Base-by-base conservation (phyloP, 129 eudicot genomes). In the Escallonia herrerae region DNA sequence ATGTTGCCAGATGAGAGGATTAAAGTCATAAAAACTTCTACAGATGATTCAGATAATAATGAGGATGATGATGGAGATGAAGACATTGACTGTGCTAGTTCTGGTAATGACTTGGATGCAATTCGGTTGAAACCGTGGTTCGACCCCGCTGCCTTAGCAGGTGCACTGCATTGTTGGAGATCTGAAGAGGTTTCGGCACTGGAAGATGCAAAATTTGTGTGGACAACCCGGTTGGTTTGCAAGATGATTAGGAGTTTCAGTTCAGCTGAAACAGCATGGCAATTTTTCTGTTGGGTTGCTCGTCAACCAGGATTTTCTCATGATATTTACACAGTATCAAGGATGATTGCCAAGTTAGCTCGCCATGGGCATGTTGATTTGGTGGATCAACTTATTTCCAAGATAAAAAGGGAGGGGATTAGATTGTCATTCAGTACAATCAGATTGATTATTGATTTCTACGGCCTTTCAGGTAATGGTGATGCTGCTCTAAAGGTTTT, bases 221-320 rank as follows among this genome's bases (percentile, higher is more conserved):
- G 98, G 98, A 93, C 98, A 5, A 81, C 85, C 33, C 83, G 87
- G 3, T 60, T 93, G 60, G 96, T 88, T 47, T 81, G 86, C 72
- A 93, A 88, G 83, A 85, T 93, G 81, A 85, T 93, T 41, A 73
- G 95, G 66, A 82, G 70, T 65, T 82, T 93, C 57, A 65, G 73
- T 46, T 85, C 84, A 40, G 85, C 95, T 65, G 94, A 93, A 70
- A 85, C 89, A 56, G 96, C 96, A 40, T 86, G 95, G 95, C 61
- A 81, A 52, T 93, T 93, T 39, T 93, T 85, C 79, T 58, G 69
- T 64, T 88, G 96, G 98, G 96, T 85, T 55, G 75, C 76, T 44
- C 70, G 77, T 66, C 96, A 88, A 51, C 89, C 85, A 7, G 91
- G 83, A 12, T 93, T 81, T 63, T 75, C 62, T 58, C 96, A 93